phyloP scores from a whole-genome alignment of 78 protist genomes.

The Dictyostelium citrinum region DNA sequence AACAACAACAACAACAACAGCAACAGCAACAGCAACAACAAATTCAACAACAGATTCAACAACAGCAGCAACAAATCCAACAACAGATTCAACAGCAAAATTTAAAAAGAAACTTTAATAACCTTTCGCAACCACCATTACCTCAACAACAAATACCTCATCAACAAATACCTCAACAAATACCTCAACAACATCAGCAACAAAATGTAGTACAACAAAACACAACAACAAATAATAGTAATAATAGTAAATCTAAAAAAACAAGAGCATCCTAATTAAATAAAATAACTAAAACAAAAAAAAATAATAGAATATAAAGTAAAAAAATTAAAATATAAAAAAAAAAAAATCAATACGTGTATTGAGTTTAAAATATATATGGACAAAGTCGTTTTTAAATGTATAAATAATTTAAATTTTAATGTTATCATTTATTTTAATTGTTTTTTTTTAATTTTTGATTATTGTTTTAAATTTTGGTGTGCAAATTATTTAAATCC shows the following conservation, averaged over 20 bases:
- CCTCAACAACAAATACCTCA: not conserved
- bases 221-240: not conserved
- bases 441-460: not conserved
- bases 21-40: not conserved
- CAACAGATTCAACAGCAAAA: not conserved
- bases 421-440: not conserved
- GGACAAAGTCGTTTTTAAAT: not conserved
- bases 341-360: not conserved
- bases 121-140: not conserved
- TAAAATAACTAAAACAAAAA: not conserved
- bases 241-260: slow-evolving; percentile 16
- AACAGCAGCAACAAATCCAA: not conserved
- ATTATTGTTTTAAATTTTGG: not conserved
- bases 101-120: not conserved
- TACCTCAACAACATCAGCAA: not conserved
- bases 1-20: not conserved
- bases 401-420: not conserved
- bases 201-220: not conserved
- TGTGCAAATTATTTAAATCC: not conserved
- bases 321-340: not conserved
- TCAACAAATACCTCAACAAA: not conserved
- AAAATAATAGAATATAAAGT: not conserved
- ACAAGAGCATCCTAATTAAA: slow-evolving; percentile 25
- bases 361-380: not conserved
- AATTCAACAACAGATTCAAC: not conserved